Conservation (phyloP, 805 yeast species). For the Barnettozyma pratensis region DNA sequence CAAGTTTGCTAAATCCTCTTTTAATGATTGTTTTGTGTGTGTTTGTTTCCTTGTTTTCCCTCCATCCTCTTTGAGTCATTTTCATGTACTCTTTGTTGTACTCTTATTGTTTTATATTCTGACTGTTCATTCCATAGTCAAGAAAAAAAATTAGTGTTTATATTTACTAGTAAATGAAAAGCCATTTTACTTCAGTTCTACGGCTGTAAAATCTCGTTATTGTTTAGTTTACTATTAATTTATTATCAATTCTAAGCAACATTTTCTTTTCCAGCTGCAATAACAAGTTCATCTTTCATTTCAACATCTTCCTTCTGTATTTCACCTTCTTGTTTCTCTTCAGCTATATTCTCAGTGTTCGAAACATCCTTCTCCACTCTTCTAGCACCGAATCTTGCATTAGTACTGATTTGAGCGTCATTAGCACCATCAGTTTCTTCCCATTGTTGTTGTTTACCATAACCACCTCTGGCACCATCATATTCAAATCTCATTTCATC, state of each 20-base stretch:
- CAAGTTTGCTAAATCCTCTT: not conserved
- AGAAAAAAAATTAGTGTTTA: no score
- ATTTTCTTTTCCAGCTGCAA: not conserved
- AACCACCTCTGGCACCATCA: constrained; percentile 43
- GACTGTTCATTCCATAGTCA: no score
- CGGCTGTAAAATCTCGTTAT: no score
- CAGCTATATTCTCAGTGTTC: constrained; percentile 16
- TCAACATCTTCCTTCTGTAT: constrained; percentile 1
- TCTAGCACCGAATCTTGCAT: constrained; percentile 29
- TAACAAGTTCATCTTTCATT: not conserved
- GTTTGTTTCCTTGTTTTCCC: not conserved
- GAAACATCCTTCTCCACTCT: constrained; percentile 15
- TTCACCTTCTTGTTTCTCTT: constrained; percentile 6
- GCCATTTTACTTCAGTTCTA: no score
- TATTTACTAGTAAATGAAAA: no score
- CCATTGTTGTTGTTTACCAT: constrained; percentile 26
- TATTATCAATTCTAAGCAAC: not conserved
- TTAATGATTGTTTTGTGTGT: not conserved
- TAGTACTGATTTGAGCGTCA: constrained; percentile 2
- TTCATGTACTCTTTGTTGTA: constrained; percentile 11
- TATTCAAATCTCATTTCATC: constrained; percentile 56
- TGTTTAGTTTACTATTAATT: not conserved
- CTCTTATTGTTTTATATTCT: not conserved
- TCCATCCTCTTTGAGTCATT: constrained; percentile 8
- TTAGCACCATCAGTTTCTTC: constrained; percentile 19